Percentiles rank a stretch among this genome's conserved stretches.
These are phyloP conservation scores for Davidsoniella australis DNA, from an alignment of 2,329 filamentous ascomycete species.

Conservation along the genomic window DNA sequence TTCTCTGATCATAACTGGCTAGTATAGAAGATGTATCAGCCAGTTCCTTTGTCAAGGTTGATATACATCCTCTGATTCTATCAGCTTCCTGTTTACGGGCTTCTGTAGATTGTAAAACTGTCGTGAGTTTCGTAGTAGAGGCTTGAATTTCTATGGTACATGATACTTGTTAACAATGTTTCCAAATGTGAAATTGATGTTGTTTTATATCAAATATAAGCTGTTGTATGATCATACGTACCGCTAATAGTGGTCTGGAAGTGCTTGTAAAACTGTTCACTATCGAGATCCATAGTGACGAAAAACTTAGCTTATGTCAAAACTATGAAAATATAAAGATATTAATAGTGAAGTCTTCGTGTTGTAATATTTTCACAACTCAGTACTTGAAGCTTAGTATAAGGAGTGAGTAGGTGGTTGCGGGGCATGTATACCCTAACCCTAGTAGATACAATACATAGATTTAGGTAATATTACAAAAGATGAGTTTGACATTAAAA, in stretches of 20 bases:
- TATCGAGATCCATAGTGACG: constrained; percentile 30
- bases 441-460: too few species aligned
- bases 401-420: too few species aligned
- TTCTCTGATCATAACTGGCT: constrained; percentile 76
- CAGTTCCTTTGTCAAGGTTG: constrained; percentile 65
- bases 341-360: not conserved
- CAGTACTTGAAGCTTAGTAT: not conserved
- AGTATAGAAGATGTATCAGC: constrained; percentile 68
- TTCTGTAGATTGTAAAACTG: constrained; percentile 17
- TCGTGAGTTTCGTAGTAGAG: constrained; percentile 21
- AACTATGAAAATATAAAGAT: not conserved
- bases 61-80: constrained; percentile 62
- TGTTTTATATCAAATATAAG: not conserved
- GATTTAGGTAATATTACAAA: too few species aligned
- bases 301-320: not conserved
- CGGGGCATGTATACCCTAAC: too few species aligned
- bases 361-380: not conserved
- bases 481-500: too few species aligned
- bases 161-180: not conserved
- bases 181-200: too few species aligned
- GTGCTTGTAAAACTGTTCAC: constrained; percentile 69
- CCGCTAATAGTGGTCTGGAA: constrained; percentile 62
- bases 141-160: constrained; percentile 49
- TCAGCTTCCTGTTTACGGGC: constrained; percentile 71
- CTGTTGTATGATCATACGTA: constrained; percentile 22